phyloP scores from a whole-genome alignment of 345 rosid genomes.

The Linum usitatissimum region DNA sequence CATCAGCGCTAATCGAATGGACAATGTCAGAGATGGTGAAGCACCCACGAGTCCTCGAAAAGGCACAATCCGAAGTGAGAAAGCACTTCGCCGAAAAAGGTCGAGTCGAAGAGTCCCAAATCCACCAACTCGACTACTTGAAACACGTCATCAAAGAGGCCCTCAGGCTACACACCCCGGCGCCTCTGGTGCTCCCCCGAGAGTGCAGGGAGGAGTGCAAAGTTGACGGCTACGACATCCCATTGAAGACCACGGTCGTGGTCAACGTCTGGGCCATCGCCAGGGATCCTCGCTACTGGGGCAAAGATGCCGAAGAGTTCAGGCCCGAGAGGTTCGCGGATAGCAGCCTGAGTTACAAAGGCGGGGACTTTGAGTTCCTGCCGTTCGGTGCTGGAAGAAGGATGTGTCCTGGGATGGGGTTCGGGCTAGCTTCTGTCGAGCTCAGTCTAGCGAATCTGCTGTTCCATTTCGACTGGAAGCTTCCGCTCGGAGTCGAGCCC shows the following conservation, averaged over 20 bases:
- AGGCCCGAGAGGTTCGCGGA: conserved; percentile 16
- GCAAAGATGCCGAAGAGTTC: conserved; percentile 10
- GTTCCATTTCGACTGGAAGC: conserved; percentile 25
- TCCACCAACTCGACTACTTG: conserved; percentile 1
- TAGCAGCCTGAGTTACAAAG: conserved; percentile 10
- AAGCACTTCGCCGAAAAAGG: not conserved
- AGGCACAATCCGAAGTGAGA: conserved; percentile 13
- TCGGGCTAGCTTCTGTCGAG: conserved; percentile 12
- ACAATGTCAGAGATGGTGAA: conserved; percentile 11
- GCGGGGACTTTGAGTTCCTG: conserved; percentile 12
- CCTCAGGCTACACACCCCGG: conserved; percentile 10
- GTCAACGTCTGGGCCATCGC: conserved; percentile 13
- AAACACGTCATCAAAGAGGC: conserved; percentile 12
- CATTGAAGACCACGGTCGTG: conserved; percentile 1
- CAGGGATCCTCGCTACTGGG: conserved; percentile 14
- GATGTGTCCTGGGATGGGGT: conserved; percentile 17
- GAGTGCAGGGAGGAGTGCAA: conserved; percentile 4
- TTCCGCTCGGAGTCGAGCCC: conserved; percentile 6
- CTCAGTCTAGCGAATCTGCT: conserved; percentile 9
- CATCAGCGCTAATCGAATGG: conserved; percentile 10
- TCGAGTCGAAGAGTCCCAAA: not conserved
- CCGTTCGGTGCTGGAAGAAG: conserved; percentile 26
- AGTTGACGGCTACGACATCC: conserved; percentile 10
- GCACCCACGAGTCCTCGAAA: conserved; percentile 8
- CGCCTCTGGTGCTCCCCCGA: conserved; percentile 10